Base-by-base conservation (phyloP, 495 filamentous ascomycete species). In the Lasiosphaeria ovina region DNA sequence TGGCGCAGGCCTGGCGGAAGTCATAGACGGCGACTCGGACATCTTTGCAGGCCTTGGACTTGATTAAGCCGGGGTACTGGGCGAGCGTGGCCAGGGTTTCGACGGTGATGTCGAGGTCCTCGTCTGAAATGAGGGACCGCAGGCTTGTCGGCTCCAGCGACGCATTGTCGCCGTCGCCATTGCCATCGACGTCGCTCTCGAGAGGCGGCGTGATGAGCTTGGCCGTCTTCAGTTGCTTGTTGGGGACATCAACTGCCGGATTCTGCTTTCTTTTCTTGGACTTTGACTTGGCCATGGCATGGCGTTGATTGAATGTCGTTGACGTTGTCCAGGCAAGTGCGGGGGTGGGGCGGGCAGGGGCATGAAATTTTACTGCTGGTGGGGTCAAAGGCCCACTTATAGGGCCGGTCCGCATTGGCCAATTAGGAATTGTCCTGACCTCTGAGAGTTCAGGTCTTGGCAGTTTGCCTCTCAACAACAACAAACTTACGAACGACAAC, bases 101-200 rank as follows among this genome's bases (percentile, higher is more conserved):
- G 62, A 79, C 63, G 5, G 77, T 69, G 51, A 79, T 72, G 35
- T 77, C 78, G 53, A 81, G 64, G 34, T 81, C 78, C 57, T 80
- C 78, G 35, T 72, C 60, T 8, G 71, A 72, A 34, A 78, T 61
- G 48, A 77, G 62, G 12, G 68, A 63, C 32, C 70, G 59, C 5
- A 79, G 57, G 12, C 62, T 74, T 57, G 66, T 76, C 17, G 73
- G 69, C 51, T 72, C 65, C 40, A 62, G 16, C 4, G 50, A 52
- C 14, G 40, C 44, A 24, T 16, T 36, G 9, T 24, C 14, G 54
- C 31, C 59, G 31, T 33, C 40, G 38, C 54, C 59, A 49, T 40
- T 51, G 52, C 52, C 47, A 49, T 44, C 40, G 53, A 14, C 54
- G 6, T 55, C 60, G 35, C 58, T 61, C 38, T 74, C 73, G 12